phyloP scores from a whole-genome alignment of 2,329 filamentous ascomycete species.

The Fusarium xyrophilum region DNA sequence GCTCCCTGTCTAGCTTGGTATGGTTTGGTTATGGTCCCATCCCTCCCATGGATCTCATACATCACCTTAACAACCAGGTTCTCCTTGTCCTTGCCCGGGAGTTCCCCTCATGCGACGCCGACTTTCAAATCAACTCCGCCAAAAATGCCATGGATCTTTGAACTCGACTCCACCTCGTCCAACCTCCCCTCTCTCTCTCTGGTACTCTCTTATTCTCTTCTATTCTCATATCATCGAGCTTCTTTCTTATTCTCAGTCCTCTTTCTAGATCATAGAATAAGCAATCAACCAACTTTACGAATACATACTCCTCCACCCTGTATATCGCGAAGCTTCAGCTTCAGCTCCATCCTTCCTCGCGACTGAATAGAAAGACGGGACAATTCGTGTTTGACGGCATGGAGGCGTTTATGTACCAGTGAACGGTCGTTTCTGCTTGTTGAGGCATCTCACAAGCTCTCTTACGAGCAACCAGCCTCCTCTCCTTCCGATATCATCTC shows the following conservation, averaged over 20 bases:
- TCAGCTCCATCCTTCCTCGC: constrained; percentile 8
- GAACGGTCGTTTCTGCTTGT: constrained; percentile 34
- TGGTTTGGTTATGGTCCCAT: constrained; percentile 32
- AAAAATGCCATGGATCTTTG: constrained; percentile 39
- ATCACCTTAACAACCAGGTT: constrained; percentile 35
- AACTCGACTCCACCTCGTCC: constrained; percentile 41
- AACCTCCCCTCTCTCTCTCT: constrained; percentile 26
- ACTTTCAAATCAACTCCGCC: constrained; percentile 24
- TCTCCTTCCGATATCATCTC: constrained; percentile 20
- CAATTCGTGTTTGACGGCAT: constrained; percentile 34
- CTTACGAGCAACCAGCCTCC: constrained; percentile 21
- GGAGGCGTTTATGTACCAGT: constrained; percentile 36
- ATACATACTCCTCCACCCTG: not conserved
- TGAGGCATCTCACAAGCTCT: constrained; percentile 32
- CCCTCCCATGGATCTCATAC: constrained; percentile 31
- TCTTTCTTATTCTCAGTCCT: constrained; percentile 4
- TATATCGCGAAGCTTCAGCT: not conserved
- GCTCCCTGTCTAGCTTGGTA: constrained; percentile 16
- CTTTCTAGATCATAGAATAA: not conserved
- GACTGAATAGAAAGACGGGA: constrained; percentile 9
- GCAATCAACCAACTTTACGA: constrained; percentile 1
- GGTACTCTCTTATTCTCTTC: constrained; percentile 21
- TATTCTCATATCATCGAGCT: constrained; percentile 23
- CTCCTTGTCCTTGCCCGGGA: constrained; percentile 30
- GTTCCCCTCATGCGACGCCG: constrained; percentile 33